Percentiles rank a stretch among this genome's conserved stretches.
Evolutionary conservation across 352 stramenopile genomes (phyloP).

Genomic region (Globisporangium splendens): DNA sequence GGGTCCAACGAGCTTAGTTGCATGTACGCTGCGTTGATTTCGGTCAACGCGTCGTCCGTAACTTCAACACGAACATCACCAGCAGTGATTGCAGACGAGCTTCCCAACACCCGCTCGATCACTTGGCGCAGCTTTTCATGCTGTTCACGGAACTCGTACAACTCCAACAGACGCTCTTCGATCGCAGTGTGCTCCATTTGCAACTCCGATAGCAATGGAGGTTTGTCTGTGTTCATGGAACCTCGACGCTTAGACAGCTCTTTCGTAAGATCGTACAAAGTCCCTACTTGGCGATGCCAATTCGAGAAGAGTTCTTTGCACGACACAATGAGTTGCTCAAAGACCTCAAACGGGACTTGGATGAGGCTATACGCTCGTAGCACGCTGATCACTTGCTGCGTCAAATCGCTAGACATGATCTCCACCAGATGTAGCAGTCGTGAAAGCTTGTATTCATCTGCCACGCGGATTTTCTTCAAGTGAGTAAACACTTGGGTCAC

Average conservation of each 20-base stretch:
- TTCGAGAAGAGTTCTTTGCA: constrained; percentile 86
- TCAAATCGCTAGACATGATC: constrained; percentile 84
- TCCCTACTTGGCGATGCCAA: constrained; percentile 78
- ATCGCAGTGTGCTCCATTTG: constrained; percentile 85
- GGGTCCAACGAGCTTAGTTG: constrained; percentile 76
- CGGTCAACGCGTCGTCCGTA: constrained; percentile 72
- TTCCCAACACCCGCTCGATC: constrained; percentile 82
- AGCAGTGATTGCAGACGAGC: constrained; percentile 25
- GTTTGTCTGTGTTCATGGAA: constrained; percentile 80
- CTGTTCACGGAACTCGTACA: constrained; percentile 89
- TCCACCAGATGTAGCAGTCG: constrained; percentile 79
- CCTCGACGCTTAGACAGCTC: constrained; percentile 84
- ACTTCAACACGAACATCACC: constrained; percentile 52
- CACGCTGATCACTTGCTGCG: constrained; percentile 76
- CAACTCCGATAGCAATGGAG: constrained; percentile 72
- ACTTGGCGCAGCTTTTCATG: constrained; percentile 90
- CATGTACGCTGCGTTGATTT: constrained; percentile 89
- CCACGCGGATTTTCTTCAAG: constrained; percentile 88
- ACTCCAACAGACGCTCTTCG: constrained; percentile 83
- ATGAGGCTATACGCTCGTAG: constrained; percentile 82
- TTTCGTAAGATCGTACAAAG: constrained; percentile 85
- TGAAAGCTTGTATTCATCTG: constrained; percentile 85
- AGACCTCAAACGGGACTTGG: constrained; percentile 81
- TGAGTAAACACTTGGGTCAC: constrained; percentile 84
- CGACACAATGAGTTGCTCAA: constrained; percentile 66